Conservation (phyloP, 2,329 filamentous ascomycete genomes). For the Stylonectria norvegica region DNA sequence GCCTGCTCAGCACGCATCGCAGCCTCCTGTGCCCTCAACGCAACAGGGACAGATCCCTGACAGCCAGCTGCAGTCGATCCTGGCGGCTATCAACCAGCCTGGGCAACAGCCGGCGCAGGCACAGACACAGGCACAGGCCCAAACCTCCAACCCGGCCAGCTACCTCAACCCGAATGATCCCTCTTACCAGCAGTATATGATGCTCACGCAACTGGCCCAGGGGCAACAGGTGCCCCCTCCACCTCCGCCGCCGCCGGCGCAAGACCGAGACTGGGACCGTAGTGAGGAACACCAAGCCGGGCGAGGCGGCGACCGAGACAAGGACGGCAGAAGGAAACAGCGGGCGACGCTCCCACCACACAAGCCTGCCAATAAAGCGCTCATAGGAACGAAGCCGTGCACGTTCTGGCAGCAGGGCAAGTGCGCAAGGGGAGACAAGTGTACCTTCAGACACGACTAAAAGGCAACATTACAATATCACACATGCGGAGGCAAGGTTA, state of each 20-base stretch:
- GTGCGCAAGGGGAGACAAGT: conserved; percentile 69
- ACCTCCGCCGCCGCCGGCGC: conserved; percentile 23
- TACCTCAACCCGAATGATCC: conserved; percentile 38
- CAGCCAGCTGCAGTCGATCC: conserved; percentile 42
- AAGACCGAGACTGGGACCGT: conserved; percentile 35
- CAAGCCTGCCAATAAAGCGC: conserved; percentile 49
- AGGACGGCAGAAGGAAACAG: conserved; percentile 40
- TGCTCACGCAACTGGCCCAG: conserved; percentile 38
- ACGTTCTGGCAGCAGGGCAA: conserved; percentile 68
- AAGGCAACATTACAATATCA: conserved; percentile 5
- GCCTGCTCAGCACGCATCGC: conserved; percentile 9
- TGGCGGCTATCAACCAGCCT: conserved; percentile 42
- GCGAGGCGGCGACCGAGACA: conserved; percentile 33
- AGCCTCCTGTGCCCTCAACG: conserved; percentile 22
- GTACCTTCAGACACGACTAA: conserved; percentile 68
- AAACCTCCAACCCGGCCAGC: conserved; percentile 17
- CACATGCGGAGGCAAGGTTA: too few species aligned
- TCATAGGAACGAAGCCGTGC: conserved; percentile 66
- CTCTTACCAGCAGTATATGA: conserved; percentile 39
- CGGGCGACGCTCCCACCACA: conserved; percentile 40
- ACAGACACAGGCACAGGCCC: conserved; percentile 9
- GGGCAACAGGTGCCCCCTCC: conserved; percentile 27
- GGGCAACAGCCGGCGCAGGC: conserved; percentile 22
- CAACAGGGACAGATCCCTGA: conserved; percentile 31
- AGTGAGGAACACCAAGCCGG: conserved; percentile 30